Base-by-base conservation (phyloP, 805 yeast species). In the Teunomyces funiuensis region DNA sequence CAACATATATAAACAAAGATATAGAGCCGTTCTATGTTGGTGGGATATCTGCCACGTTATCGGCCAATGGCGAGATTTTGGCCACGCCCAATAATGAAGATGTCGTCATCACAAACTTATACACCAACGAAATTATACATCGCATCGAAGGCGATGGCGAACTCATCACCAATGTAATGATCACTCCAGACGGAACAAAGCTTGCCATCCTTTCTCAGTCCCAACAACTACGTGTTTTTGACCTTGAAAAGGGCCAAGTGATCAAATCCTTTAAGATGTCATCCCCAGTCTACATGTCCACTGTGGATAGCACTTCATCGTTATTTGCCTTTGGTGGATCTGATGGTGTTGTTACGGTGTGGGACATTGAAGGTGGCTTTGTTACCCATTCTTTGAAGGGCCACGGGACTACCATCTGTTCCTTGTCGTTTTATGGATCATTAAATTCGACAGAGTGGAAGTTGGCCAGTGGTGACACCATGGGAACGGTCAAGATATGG, bases 251-350 rank as follows among this genome's bases (percentile, higher is more conserved):
- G 29, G 65, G 63, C 7, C 28, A 30, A 4, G 56, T 80, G 41
- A 57, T 69, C 43, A 80, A 79, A 54, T 66, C 71, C 11, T 74
- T 76, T 65, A 83, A 78, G 57, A 58, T 85, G 33, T 68, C 88
- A 2, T 83, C 97, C 1, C 96, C 97, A 1, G 85, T 87, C 2
- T 87, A 86, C 60, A 83, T 88, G 8, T 75, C 88, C 33, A 72
- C 84, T 8, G 79, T 78, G 16, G 99, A 93, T 61, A 59, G 77
- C 2, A 88, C 97, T 0, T 83, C 95, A 2, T 81, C 96, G 2
- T 69, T 93, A 27, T 79, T 90, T 55, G 95, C 97, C 14, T 82
- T 93, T 56, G 99, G 99, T 28, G 89, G 95, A 36, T 85, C 97
- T 0, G 99, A 93, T 62, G 98, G 99, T 36, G 77, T 82, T 30